phyloP scores from a whole-genome alignment of 2,329 filamentous ascomycete species.

The Neonectria neomacrospora region DNA sequence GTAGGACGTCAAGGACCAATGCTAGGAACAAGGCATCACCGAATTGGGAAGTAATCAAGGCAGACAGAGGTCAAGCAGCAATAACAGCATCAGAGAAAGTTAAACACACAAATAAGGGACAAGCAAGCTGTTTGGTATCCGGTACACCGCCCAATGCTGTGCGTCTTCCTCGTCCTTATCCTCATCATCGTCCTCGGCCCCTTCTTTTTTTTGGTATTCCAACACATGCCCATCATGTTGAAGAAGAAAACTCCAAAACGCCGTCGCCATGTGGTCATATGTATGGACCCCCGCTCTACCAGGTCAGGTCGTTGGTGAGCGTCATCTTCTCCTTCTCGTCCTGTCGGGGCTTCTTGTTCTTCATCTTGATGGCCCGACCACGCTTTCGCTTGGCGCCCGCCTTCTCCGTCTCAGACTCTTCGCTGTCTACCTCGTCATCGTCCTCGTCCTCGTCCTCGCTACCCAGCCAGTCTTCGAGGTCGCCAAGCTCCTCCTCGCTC shows the following conservation, averaged over 20 bases:
- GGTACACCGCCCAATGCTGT: constrained; percentile 16
- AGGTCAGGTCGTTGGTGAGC: constrained; percentile 56
- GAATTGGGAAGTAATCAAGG: background rate
- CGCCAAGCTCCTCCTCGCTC: constrained; percentile 80
- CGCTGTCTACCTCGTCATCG: constrained; percentile 68
- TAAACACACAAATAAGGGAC: constrained; percentile 7
- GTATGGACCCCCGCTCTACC: constrained; percentile 45
- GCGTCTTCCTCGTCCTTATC: constrained; percentile 11
- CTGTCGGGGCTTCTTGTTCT: constrained; percentile 59
- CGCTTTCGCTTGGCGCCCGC: constrained; percentile 68
- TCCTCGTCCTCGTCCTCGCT: constrained; percentile 71
- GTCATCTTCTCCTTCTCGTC: constrained; percentile 70
- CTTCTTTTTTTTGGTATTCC: constrained; percentile 6
- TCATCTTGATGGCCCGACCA: constrained; percentile 59
- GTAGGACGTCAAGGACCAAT: background rate
- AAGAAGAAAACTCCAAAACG: constrained; percentile 40
- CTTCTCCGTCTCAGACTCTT: constrained; percentile 66
- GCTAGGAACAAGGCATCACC: background rate
- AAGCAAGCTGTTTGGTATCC: constrained; percentile 32
- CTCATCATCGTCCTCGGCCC: background rate
- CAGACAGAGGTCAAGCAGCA: background rate
- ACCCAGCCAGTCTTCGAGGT: constrained; percentile 93
- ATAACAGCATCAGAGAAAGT: background rate
- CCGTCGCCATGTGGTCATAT: constrained; percentile 24
- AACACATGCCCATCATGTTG: constrained; percentile 12